Evolutionary conservation across 371 early-diverging fungal genomes (phyloP), one percentile per base, ranked within the genome.

Genomic region (Mucor indicus): DNA sequence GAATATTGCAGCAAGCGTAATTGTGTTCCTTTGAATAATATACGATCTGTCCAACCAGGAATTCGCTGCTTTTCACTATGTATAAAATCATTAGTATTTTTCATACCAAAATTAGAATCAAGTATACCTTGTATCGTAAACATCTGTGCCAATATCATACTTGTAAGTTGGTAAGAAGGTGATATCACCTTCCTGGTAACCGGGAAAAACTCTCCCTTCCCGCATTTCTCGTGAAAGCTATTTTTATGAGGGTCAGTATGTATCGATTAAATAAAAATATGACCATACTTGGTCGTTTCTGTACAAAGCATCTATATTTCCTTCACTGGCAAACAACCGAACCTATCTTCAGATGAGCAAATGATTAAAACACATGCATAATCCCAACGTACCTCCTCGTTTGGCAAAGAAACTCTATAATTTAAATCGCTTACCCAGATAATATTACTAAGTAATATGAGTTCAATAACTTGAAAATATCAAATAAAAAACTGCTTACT

Each of bases 141-240:
- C 49, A 49, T 80, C 72, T 0, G 90, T 90, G 0, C 93, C 92
- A 52, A 85, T 83, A 55, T 94, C 90, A 60, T 87, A 97, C 64
- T 95, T 95, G 73, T 98, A 98, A 0, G 98, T 98, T 1, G 98
- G 98, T 13, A 75, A 67, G 60, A 98, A 98, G 0, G 69, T 75
- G 20, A 97, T 85, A 0, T 69, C 71, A 0, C 86, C 91, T 69
- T 98, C 98, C 24, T 75, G 60, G 62, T 89, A 98, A 0, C 81
- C 88, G 4, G 49, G 66, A 57, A 98, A 98, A 13, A 83, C 83
- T 11, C 62, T 59, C 0, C 86, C 85, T 3, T 58, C 50, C 6
- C 64, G 72, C 70, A 86, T 83, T 61, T 86, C 83, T 23, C 73
- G 59, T 44, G 62, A 63, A 13, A 96, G 80, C 80, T 95, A 83